Base-by-base conservation (phyloP, 768 basidiomycete genomes). In the Tricholomella constricta region DNA sequence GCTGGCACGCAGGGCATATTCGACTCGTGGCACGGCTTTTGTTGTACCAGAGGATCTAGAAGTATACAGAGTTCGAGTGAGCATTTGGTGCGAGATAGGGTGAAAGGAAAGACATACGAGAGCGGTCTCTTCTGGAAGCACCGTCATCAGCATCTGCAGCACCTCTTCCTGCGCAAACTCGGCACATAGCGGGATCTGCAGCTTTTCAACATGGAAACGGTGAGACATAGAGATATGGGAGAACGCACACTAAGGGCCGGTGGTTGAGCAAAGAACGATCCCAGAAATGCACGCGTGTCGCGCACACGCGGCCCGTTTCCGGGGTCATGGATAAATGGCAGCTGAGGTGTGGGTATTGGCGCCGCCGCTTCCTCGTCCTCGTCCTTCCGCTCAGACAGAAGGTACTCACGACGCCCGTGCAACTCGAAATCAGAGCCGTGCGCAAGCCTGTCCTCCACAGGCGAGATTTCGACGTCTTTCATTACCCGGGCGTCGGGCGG, bases 1-100 rank as follows among this genome's bases (percentile, higher is more conserved):
- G 72, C 65, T 84, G 81, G 62, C 91, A 93, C 0, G 88, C 80
- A 2, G 91, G 90, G 61, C 91, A 93, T 46, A 92, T 78, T 23
- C 91, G 83, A 48, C 84, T 80, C 9, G 75, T 78, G 5, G 77
- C 67, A 2, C 91, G 80, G 63, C 87, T 90, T 70, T 90, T 90
- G 74, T 93, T 93, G 62, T 92, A 91, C 89, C 89, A 92, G 11
- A 91, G 60, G 9, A 88, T 83, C 89, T 89, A 55, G 9, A 10
- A 32, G 14, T 2, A 10, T 19, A 38, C 29, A 31, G n/a, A 7
- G 43, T 2, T n/a, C 3, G 27, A 17, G 25, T 27, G 26, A 32
- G 31, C n/a, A n/a, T n/a, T 32, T 10, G 45, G 7, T 48, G 29
- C n/a, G n/a, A n/a, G n/a, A n/a, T 23, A 27, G 31, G 7, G 46